Conservation (phyloP, 1,284 basidiomycete genomes). For the Ustilago hordei region DNA sequence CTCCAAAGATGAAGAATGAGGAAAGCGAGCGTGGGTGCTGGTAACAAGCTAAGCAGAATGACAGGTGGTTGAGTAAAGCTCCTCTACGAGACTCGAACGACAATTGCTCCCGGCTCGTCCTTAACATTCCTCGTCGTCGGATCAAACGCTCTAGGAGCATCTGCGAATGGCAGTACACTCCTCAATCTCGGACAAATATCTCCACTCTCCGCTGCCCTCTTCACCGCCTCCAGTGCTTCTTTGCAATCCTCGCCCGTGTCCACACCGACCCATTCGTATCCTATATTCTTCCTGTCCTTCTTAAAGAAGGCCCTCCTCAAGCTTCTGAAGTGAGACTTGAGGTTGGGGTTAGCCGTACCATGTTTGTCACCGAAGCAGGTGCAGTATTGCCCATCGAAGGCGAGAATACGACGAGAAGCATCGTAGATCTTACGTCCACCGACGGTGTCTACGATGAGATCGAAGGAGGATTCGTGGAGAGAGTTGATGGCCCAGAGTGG, state of each 20-base stretch:
- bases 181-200: conserved; percentile 65
- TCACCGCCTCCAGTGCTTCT: conserved; percentile 64
- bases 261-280: conserved; percentile 69
- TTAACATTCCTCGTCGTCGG: conserved; percentile 38
- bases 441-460: conserved; percentile 69
- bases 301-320: conserved; percentile 70
- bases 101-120: conserved; percentile 61
- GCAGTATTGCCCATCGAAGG: conserved; percentile 68
- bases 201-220: conserved; percentile 60
- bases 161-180: conserved; percentile 63
- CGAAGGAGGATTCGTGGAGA: conserved; percentile 70
- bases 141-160: conserved; percentile 65
- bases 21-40: neutral
- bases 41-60: neutral
- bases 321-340: conserved; percentile 67
- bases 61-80: neutral
- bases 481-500: conserved; percentile 70
- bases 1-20: neutral
- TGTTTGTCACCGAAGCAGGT: conserved; percentile 70
- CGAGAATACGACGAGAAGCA: conserved; percentile 70
- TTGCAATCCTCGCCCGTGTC: conserved; percentile 62
- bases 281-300: conserved; percentile 70
- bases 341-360: conserved; percentile 61
- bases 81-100: conserved; percentile 59
- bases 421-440: conserved; percentile 70